A percentile compares a stretch with the other conserved stretches of the same genome.
Evolutionary conservation across 176 grass and related monocot species (phyloP).

Genomic region (Paspalum vaginatum): DNA sequence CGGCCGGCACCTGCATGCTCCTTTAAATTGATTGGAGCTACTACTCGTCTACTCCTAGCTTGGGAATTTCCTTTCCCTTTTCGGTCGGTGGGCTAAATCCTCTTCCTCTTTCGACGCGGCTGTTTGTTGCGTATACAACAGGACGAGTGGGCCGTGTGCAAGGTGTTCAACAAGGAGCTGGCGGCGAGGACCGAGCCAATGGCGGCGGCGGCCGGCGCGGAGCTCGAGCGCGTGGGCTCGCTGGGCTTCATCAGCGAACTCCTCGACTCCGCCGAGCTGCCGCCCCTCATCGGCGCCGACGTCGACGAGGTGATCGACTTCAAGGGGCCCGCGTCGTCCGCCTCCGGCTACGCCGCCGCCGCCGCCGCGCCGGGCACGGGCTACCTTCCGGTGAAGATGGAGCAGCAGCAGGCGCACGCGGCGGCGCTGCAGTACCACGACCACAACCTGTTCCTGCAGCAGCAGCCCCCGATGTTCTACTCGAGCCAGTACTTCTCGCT

Average conservation of each 20-base stretch:
- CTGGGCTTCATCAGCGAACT: conserved; percentile 51
- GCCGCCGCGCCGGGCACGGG: background rate
- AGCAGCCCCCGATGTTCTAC: conserved; percentile 37
- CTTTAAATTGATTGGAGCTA: background rate
- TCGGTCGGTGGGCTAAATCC: background rate
- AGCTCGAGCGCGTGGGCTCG: conserved; percentile 52
- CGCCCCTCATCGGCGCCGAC: conserved; percentile 49
- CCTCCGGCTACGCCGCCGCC: conserved; percentile 22
- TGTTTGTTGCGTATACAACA: conserved; percentile 25
- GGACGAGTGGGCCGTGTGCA: conserved; percentile 93
- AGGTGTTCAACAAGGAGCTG: conserved; percentile 76
- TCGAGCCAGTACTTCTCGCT: conserved; percentile 46
- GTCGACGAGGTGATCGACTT: conserved; percentile 35
- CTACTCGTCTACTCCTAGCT: background rate
- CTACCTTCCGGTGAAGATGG: conserved; percentile 47
- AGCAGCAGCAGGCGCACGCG: conserved; percentile 35
- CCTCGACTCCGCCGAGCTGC: conserved; percentile 58
- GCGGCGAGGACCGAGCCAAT: conserved; percentile 40
- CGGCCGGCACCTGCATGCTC: background rate
- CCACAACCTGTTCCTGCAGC: background rate
- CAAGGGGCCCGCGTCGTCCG: conserved; percentile 44
- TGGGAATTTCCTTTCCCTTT: background rate
- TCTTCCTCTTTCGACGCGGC: background rate
- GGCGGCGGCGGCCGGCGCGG: conserved; percentile 20
- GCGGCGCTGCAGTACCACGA: conserved; percentile 32